Base-by-base conservation (phyloP, 2,329 filamentous ascomycete species). In the Colletotrichum eremochloae region DNA sequence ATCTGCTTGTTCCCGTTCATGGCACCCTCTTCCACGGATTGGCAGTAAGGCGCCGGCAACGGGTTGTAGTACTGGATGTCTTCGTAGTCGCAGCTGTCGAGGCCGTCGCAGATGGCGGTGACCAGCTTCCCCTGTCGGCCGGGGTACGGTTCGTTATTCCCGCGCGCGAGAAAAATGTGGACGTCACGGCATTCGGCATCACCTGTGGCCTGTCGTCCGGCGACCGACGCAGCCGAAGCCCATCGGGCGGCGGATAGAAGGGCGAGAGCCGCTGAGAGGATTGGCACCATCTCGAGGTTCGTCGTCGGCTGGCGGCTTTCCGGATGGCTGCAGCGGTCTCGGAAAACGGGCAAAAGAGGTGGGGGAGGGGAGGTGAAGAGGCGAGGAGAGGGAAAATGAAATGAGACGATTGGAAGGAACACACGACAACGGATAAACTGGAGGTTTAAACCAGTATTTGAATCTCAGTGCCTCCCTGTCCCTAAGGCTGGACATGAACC, bases 1-100 rank as follows among this genome's bases (percentile, higher is more conserved):
- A 86, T 82, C 75, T 85, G 81, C 18, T 69, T 62, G 38, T 80
- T 72, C 5, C 82, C 82, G 61, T 81, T 81, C 50, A 72, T 74
- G 11, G 77, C 77, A 2, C 83, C 83, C 48, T 81, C 79, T 7
- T 77, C 77, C 11, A 85, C 80, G 2, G 82, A 79, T 33, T 77
- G 72, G 76, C 81, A 84, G 76, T 83, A 84, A 20, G 76, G 74
- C 20, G 76, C 75, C 48, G 76, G 65, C 14, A 77, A 67, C 14
- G 76, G 76, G 73, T 81, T 80, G 67, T 77, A 76, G 73, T 76
- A 80, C 48, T 77, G 73, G 50, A 83, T 78, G 72, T 83, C 75
- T 63, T 80, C 78, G 64, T 78, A 80, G 71, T 79, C 79, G 74
- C 79, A 80, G 67, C 75, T 77, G 60, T 63, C 50, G 36, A 78